phyloP scores from a whole-genome alignment of 1,139 yeast genomes.

The Yamadazyma friedrichii region DNA sequence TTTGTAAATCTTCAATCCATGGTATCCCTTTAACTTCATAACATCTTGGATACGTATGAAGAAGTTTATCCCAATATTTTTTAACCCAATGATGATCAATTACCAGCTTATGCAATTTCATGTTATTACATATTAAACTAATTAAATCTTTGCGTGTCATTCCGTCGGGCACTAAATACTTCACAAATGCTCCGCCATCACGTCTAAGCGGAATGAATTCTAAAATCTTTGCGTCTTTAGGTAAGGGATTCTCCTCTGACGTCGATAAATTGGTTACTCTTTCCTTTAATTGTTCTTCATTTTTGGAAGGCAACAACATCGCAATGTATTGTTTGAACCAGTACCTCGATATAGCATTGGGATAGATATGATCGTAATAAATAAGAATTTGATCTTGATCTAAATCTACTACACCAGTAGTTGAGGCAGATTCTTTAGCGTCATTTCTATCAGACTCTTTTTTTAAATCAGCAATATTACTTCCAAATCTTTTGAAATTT shows the following conservation, averaged over 20 bases:
- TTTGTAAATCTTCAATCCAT: conserved; percentile 90
- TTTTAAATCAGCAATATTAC: conserved; percentile 34
- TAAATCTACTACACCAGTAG: conserved; percentile 45
- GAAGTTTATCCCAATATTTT: conserved; percentile 18
- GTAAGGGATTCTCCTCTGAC: conserved; percentile 26
- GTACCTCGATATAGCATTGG: conserved; percentile 24
- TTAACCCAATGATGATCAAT: conserved; percentile 28
- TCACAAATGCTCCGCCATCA: conserved; percentile 94
- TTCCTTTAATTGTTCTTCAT: conserved; percentile 19
- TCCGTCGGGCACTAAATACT: conserved; percentile 59
- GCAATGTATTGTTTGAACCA: conserved; percentile 22
- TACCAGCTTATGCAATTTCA: conserved; percentile 29
- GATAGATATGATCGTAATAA: conserved; percentile 41
- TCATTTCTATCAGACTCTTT: conserved; percentile 33
- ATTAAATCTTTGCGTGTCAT: conserved; percentile 51
- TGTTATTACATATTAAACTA: conserved; percentile 48
- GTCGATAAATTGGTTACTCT: conserved; percentile 23
- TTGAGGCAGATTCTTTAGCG: conserved; percentile 32
- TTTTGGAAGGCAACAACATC: conserved; percentile 19
- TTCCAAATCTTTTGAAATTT: conserved; percentile 4
- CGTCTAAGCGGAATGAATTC: conserved; percentile 66
- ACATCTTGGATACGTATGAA: conserved; percentile 31
- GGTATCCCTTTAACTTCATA: conserved; percentile 88
- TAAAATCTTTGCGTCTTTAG: conserved; percentile 26
- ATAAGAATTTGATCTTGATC: conserved; percentile 33